These are phyloP conservation scores for Nelumbo lutea DNA, from an alignment of 164 flowering plant species.

Conservation along the genomic window DNA sequence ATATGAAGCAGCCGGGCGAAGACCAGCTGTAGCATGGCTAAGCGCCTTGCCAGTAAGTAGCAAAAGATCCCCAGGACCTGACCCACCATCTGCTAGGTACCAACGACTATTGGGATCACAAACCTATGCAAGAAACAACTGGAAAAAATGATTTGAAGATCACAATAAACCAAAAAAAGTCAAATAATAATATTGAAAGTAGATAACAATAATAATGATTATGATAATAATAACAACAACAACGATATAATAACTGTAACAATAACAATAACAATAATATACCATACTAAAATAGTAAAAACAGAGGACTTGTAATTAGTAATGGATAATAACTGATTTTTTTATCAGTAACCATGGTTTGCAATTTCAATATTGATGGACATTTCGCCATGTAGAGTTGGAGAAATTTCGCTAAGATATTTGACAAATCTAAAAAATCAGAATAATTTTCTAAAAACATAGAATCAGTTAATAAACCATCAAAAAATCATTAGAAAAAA, in stretches of 20 bases:
- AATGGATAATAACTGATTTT: background rate
- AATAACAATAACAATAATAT: background rate
- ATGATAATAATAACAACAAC: background rate
- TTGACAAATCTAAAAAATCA: too few species aligned
- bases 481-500: too few species aligned
- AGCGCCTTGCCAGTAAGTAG: constrained; percentile 87
- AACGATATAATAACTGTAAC: background rate
- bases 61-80: constrained; percentile 70
- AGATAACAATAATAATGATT: background rate
- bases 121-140: constrained; percentile 48
- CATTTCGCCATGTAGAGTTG: too few species aligned
- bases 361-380: too few species aligned
- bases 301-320: background rate
- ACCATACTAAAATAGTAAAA: constrained; percentile 1
- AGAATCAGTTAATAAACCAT: too few species aligned
- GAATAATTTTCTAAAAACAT: too few species aligned
- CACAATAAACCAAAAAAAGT: constrained; percentile 5
- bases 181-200: background rate
- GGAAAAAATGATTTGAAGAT: constrained; percentile 25
- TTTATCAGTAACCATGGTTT: too few species aligned
- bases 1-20: constrained; percentile 77
- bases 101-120: constrained; percentile 94
- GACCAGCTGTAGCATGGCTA: constrained; percentile 95
- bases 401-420: too few species aligned
- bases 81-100: constrained; percentile 81